phyloP scores from a whole-genome alignment of 371 early-diverging fungal genomes.

The Apophysomyces variabilis region DNA sequence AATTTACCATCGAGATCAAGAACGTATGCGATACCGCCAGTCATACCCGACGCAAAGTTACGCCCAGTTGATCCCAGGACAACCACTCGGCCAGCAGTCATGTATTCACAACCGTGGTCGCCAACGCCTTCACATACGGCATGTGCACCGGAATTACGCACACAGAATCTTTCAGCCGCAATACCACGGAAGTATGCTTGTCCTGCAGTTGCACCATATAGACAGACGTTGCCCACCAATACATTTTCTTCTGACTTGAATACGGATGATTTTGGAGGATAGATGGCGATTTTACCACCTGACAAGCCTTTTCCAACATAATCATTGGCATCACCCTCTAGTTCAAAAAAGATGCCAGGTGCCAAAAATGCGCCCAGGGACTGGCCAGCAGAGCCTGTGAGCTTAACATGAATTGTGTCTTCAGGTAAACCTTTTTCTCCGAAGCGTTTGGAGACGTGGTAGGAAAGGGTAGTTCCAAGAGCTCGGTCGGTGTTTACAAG shows the following conservation, averaged over 20 bases:
- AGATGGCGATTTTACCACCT: conserved; percentile 86
- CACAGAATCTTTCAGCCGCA: conserved; percentile 95
- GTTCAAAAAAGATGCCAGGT: conserved; percentile 81
- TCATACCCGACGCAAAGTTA: conserved; percentile 97
- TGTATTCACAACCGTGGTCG: conserved; percentile 98
- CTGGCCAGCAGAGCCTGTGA: conserved; percentile 93
- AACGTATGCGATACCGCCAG: conserved; percentile 92
- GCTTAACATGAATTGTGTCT: conserved; percentile 80
- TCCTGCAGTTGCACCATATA: conserved; percentile 94
- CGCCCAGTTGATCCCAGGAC: conserved; percentile 88
- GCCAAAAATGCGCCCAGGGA: conserved; percentile 93
- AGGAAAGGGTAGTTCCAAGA: conserved; percentile 86
- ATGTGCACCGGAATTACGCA: conserved; percentile 92
- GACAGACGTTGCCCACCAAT: conserved; percentile 92
- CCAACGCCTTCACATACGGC: conserved; percentile 96
- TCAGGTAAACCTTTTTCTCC: conserved; percentile 87
- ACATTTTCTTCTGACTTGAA: conserved; percentile 86
- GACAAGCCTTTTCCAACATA: conserved; percentile 96
- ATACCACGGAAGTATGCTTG: conserved; percentile 89
- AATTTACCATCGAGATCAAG: conserved; percentile 68
- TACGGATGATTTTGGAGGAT: conserved; percentile 75
- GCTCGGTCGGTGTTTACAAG: conserved; percentile 94
- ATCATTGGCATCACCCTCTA: conserved; percentile 96
- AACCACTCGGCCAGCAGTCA: conserved; percentile 93
- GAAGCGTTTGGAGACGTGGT: conserved; percentile 79